Conservation (phyloP, 768 basidiomycete species). For the Leucogyrophana mollusca region DNA sequence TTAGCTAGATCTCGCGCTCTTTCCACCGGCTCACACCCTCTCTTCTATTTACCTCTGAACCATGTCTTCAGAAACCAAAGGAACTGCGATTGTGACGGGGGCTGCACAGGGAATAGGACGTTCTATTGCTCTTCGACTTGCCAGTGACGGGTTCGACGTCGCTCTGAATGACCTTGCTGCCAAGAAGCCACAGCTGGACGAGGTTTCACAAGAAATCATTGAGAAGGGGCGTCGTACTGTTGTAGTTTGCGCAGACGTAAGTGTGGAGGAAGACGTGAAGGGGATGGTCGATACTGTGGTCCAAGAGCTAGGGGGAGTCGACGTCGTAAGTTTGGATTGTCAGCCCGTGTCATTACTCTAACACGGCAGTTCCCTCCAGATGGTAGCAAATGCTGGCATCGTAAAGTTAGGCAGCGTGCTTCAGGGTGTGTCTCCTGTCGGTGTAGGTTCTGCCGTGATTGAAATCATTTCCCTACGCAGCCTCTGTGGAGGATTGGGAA, state of each 20-base stretch:
- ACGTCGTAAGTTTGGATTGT: neutral
- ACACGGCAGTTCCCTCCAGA: slow-evolving; percentile 6
- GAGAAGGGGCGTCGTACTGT: slow-evolving; percentile 13
- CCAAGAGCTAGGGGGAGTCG: slow-evolving; percentile 10
- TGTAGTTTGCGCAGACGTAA: slow-evolving; percentile 19
- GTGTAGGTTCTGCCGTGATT: neutral
- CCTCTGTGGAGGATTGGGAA: slow-evolving; percentile 29
- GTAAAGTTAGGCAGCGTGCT: neutral
- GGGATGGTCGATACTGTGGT: slow-evolving; percentile 17
- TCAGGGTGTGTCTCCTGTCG: neutral
- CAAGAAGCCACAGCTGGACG: slow-evolving; percentile 9
- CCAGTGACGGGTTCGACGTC: slow-evolving; percentile 19
- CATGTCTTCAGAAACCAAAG: slow-evolving; percentile 13
- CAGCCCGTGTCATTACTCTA: too few relatives aligned
- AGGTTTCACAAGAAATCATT: slow-evolving; percentile 20
- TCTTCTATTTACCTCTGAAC: too few relatives aligned
- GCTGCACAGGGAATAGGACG: slow-evolving; percentile 6
- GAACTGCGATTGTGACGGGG: slow-evolving; percentile 30
- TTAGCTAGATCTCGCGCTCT: too few relatives aligned
- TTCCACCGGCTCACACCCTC: too few relatives aligned
- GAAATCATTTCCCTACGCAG: slow-evolving; percentile 16
- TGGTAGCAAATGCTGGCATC: slow-evolving; percentile 21
- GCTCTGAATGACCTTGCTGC: slow-evolving; percentile 26
- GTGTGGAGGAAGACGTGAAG: slow-evolving; percentile 21
- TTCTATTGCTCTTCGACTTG: neutral